Evolutionary conservation across 2,329 filamentous ascomycete genomes (phyloP).

Genomic region (Colletotrichum tanaceti): DNA sequence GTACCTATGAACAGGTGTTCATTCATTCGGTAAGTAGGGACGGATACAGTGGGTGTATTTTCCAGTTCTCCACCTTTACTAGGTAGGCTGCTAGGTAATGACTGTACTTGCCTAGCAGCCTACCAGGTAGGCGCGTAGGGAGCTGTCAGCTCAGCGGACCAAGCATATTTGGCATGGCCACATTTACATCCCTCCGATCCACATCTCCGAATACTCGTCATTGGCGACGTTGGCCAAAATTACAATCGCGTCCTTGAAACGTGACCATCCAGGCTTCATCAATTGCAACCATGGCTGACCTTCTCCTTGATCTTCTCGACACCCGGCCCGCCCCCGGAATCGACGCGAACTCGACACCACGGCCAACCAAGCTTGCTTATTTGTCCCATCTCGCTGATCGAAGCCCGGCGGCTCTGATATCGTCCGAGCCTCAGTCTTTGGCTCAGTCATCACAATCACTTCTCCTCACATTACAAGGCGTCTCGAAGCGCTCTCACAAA

Average conservation of each 20-base stretch:
- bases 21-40: no score
- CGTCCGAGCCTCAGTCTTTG: slow-evolving; percentile 82
- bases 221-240: neutral
- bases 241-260: neutral
- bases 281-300: slow-evolving; percentile 68
- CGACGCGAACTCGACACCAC: slow-evolving; percentile 7
- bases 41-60: no score
- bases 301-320: slow-evolving; percentile 75
- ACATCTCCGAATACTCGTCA: neutral
- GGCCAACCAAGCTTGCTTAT: slow-evolving; percentile 66
- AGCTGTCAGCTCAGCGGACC: no score
- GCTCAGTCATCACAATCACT: slow-evolving; percentile 83
- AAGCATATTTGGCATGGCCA: no score
- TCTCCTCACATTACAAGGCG: slow-evolving; percentile 83
- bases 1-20: neutral
- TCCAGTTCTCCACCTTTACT: no score
- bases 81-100: no score
- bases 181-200: no score
- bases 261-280: neutral
- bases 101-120: neutral
- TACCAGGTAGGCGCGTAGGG: neutral
- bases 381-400: slow-evolving; percentile 82
- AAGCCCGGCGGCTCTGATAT: slow-evolving; percentile 76
- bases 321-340: slow-evolving; percentile 41
- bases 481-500: slow-evolving; percentile 91